A percentile compares a stretch with the other conserved stretches of the same genome.
phyloP scores from a whole-genome alignment of 139 green algal genomes.

The Volvox africanus region DNA sequence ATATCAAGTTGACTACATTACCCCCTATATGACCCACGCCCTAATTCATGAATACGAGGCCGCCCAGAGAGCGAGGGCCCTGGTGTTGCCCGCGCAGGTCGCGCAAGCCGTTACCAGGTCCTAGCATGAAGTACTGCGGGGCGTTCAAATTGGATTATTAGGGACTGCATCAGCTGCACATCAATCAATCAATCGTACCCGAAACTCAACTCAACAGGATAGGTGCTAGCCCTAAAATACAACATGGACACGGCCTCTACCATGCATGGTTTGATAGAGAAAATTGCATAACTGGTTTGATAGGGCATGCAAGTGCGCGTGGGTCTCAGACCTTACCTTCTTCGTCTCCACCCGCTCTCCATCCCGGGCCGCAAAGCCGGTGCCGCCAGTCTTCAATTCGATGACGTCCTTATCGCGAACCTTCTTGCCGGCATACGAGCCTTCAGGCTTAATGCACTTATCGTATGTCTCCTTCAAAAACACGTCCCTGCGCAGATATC shows the following conservation, averaged over 20 bases:
- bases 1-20: too few relatives aligned
- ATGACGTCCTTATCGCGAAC: conserved; percentile 68
- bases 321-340: conserved; percentile 5
- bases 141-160: too few relatives aligned
- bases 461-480: conserved; percentile 85
- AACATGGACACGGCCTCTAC: too few relatives aligned
- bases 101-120: conserved; percentile 76
- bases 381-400: conserved; percentile 81
- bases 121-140: conserved; percentile 70
- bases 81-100: conserved; percentile 85
- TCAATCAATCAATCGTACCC: too few relatives aligned
- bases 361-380: conserved; percentile 85
- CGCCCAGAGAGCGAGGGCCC: conserved; percentile 67
- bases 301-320: too few relatives aligned
- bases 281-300: too few relatives aligned
- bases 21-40: background rate
- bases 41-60: conserved; percentile 81
- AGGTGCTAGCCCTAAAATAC: too few relatives aligned
- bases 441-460: conserved; percentile 85
- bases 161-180: too few relatives aligned
- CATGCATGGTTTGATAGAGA: too few relatives aligned
- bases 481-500: conserved; percentile 69
- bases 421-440: conserved; percentile 74
- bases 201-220: too few relatives aligned
- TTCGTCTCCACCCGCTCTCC: conserved; percentile 68